Base-by-base conservation (phyloP, 768 basidiomycete genomes). In the Russula lepida region DNA sequence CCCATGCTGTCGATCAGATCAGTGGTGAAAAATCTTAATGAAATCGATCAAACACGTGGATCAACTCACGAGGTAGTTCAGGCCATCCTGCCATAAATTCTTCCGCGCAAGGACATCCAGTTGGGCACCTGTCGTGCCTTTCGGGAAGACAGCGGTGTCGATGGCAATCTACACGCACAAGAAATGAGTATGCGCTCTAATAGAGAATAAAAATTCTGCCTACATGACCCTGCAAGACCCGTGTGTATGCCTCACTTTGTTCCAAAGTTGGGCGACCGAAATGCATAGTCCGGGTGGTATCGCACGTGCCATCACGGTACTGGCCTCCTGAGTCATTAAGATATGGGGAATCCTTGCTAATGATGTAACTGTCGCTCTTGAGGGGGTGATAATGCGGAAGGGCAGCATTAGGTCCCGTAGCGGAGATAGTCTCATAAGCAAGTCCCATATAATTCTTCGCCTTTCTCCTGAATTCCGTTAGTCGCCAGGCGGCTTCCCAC, bases 221-320 rank as follows among this genome's bases (percentile, higher is more conserved):
- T 77, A 92, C 91, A 75, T 99, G 97, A 8, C 95, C 95, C 74
- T 99, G 97, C 59, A 99, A 72, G 46, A 98, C 97, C 49, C 93
- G 80, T 32, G 97, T 99, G 73, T 85, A 99, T 1, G 95, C 93
- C 66, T 94, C 88, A 70, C 84, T 86, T 71, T 92, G 86, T 64
- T 92, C 88, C n/a, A 78, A 62, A n/a, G 86, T 84, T 7, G 90
- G 89, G n/a, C 85, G 81, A 44, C 93, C 92, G 69, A 95, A 91
- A 74, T 92, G 89, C 30, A 92, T 74, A 0, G 89, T 91, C 52
- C 89, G 81, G 15, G 87, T 88, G 27, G 86, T 89, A 69, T 91
- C 86, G 72, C 86, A 89, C 11, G 95, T 98, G 5, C 93, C 95
- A 69, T 98, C 95, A 64, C 80, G 77, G 71, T 88, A 92, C 70